Evolutionary conservation across 768 basidiomycete species (phyloP), one percentile per base, ranked within the genome.

Genomic region (Cantharellus anzutake): DNA sequence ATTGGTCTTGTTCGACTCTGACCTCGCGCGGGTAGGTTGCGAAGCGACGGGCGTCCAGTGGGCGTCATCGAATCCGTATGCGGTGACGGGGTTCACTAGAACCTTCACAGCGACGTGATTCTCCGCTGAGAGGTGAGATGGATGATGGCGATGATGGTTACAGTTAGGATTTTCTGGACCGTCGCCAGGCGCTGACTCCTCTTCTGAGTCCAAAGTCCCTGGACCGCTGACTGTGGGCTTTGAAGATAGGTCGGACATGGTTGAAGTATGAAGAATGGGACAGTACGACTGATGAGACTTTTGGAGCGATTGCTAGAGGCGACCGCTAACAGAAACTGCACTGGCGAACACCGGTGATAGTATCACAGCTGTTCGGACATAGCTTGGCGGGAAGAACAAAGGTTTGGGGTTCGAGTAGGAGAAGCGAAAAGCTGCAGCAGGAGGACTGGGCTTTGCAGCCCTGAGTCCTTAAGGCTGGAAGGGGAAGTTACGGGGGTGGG

Each of bases 1-100:
- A 14, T 39, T 41, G 50, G 48, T 35, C 16, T 29, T 51, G 42
- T 57, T 55, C 35, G 61, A 57, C 34, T 62, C 61, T 37, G 61
- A 62, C 50, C 55, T 62, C 34, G 44, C 39, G 7, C 60, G 56
- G 4, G 42, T 51, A 4, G 60, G 60, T 29, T 29, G 20, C 20
- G 20, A 29, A 29, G 20, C 20, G 20, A 29, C 20, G 20, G 20
- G 20, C 20, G 20, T 29, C 20, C 20, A 29, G 20, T 29, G 20
- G 20, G 20, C 20, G 20, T 29, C 20, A 29, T 29, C 20, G 20
- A 29, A 29, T 29, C 20, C 20, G 29, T 11, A 48, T 48, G 44
- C 44, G 44, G 29, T 1, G 44, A 48, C 44, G 1, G 44, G 44
- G 44, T 11, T 11, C 29, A 29, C 44, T 11, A 11, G 0, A 11